Evolutionary conservation across 2,329 filamentous ascomycete species (phyloP).

Genomic region (Colletotrichum sidae): DNA sequence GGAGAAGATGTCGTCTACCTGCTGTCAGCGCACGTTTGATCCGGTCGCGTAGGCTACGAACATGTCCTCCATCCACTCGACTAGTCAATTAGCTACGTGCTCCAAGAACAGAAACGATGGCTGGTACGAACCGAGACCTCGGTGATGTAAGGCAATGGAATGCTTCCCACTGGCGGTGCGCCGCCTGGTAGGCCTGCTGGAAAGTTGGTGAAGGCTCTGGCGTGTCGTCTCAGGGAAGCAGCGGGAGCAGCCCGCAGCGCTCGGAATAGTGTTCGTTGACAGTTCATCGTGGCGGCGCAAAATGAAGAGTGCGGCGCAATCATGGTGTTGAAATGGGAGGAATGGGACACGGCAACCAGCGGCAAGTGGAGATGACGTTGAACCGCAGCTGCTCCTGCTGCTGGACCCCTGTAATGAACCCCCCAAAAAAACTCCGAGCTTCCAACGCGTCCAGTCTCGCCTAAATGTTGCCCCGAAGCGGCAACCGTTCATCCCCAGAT

Average conservation of each 20-base stretch:
- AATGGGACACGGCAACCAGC: constrained; percentile 16
- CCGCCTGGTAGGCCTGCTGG: constrained; percentile 45
- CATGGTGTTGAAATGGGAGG: constrained; percentile 11
- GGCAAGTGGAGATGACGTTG: constrained; percentile 28
- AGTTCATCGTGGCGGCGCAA: constrained; percentile 48
- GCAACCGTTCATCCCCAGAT: constrained; percentile 21
- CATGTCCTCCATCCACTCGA: constrained; percentile 82
- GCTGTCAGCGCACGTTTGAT: constrained; percentile 37
- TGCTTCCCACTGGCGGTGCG: constrained; percentile 48
- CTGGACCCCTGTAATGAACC: constrained; percentile 7
- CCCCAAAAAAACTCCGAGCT: constrained; percentile 22
- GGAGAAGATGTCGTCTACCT: constrained; percentile 82
- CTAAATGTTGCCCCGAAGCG: constrained; percentile 36
- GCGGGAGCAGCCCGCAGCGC: constrained; percentile 51
- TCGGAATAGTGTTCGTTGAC: constrained; percentile 47
- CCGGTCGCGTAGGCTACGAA: constrained; percentile 54
- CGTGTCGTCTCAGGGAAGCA: constrained; percentile 47
- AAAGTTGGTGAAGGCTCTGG: constrained; percentile 57
- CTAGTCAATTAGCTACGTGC: constrained; percentile 56
- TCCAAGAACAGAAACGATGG: background rate
- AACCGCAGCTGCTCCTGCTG: constrained; percentile 4
- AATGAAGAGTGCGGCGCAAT: background rate
- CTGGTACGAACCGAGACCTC: constrained; percentile 59
- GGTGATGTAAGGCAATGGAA: constrained; percentile 71
- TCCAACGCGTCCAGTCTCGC: constrained; percentile 27